A percentile compares a stretch with the other conserved stretches of the same genome.
These are phyloP conservation scores for Vinca minor DNA, from an alignment of 257 asterid species.

Conservation along the genomic window DNA sequence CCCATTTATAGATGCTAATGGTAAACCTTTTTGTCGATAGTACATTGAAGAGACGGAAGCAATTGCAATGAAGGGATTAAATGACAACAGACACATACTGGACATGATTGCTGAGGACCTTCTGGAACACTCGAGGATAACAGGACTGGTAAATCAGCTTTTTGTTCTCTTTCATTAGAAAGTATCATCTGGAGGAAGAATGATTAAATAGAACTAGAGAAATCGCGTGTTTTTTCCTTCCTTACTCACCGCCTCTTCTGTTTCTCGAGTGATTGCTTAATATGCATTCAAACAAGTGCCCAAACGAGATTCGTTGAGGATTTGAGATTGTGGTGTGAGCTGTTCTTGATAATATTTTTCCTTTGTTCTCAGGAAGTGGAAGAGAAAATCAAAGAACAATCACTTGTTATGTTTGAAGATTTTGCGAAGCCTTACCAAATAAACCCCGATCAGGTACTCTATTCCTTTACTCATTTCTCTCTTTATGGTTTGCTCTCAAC, in stretches of 20 bases:
- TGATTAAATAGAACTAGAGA: background rate
- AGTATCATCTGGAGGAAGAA: background rate
- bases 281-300: background rate
- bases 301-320: background rate
- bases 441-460: constrained; percentile 60
- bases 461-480: constrained; percentile 1
- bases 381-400: constrained; percentile 54
- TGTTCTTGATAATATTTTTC: constrained; percentile 11
- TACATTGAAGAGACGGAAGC: constrained; percentile 91
- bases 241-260: background rate
- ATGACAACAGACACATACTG: constrained; percentile 67
- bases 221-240: background rate
- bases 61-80: constrained; percentile 84
- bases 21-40: constrained; percentile 33
- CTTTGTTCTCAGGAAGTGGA: constrained; percentile 67
- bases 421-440: constrained; percentile 77
- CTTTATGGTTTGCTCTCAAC: background rate
- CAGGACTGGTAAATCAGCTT: constrained; percentile 62
- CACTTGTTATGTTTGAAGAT: constrained; percentile 85
- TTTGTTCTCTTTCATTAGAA: constrained; percentile 11
- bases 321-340: background rate
- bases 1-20: background rate
- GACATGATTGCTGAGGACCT: constrained; percentile 62
- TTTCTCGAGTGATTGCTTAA: background rate
- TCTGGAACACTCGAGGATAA: constrained; percentile 66